phyloP scores from a whole-genome alignment of 805 yeast species.

The Pachysolen tannophilus region DNA sequence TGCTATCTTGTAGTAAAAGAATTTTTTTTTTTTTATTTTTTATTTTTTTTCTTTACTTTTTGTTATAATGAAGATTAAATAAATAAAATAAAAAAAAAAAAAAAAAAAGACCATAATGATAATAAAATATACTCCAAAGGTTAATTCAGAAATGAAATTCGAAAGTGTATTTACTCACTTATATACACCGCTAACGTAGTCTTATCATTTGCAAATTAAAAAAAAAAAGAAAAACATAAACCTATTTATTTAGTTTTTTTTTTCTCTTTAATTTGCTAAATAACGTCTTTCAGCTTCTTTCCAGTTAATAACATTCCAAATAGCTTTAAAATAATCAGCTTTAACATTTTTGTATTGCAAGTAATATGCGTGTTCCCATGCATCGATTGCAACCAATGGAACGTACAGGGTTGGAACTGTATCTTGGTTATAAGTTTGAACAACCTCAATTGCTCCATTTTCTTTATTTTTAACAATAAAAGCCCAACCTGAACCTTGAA shows the following conservation, averaged over 20 bases:
- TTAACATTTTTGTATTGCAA: conserved; percentile 88
- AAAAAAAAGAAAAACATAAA: no score
- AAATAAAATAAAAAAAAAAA: neutral
- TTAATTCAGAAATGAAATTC: no score
- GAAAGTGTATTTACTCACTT: no score
- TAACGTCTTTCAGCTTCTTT: conserved; percentile 76
- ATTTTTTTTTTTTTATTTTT: no score
- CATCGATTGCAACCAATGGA: conserved; percentile 85
- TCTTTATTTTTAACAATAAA: conserved; percentile 77
- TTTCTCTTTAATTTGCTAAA: no score
- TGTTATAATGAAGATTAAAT: neutral
- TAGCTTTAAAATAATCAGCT: conserved; percentile 86
- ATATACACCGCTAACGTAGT: no score
- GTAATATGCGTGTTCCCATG: conserved; percentile 97
- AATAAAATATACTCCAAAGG: no score
- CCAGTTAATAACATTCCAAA: conserved; percentile 95
- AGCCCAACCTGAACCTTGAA: conserved; percentile 96
- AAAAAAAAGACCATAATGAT: conserved; percentile 1
- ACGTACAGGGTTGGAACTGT: conserved; percentile 62
- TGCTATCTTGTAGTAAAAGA: conserved; percentile 65
- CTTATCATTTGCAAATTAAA: no score
- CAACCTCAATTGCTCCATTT: conserved; percentile 68
- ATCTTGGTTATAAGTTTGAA: conserved; percentile 82
- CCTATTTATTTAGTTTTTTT: no score
- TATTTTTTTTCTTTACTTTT: neutral